Base-by-base conservation (phyloP, 2,329 filamentous ascomycete species). In the Penicillium verrucosum region DNA sequence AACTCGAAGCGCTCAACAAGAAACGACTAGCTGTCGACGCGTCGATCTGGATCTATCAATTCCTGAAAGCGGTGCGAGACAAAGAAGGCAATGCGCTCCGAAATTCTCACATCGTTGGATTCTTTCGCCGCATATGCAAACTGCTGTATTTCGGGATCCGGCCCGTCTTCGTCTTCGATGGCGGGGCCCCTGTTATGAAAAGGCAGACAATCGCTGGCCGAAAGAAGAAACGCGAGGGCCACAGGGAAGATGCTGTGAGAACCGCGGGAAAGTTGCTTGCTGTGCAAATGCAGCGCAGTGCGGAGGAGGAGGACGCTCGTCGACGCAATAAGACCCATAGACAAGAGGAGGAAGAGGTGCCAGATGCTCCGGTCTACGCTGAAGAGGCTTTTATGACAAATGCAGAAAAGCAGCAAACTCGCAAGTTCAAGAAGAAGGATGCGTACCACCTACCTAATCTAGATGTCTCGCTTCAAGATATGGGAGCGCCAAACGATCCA, bases 31-130 rank as follows among this genome's bases (percentile, higher is more conserved):
- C 94, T 45, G 91, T 99, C 64, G 94, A 99, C 77, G 94, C 95
- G 57, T 97, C 92, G 12, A 99, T 99, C 72, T 99, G 94, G 94
- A 97, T 99, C 67, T 99, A 99, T 81, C 94, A 99, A 72, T 99
- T 99, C 70, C 85, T 99, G 67, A 99, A 99, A 78, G 94, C 95
- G 10, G 94, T 99, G 11, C 92, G 94, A 67, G 94, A 99, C 77
- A 97, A 97, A 70, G 94, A 99, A 76, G 94, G 94, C 52, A 96
- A 99, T 70, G 94, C 94, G 1, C 81, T 99, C 51, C 90, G 92
- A 62, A 99, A 97, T 78, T 93, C 90, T 30, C 94, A 99, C 70
- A 85, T 99, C 36, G 90, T 99, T 42, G 94, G 95, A 38, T 99
- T 99, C 84, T 99, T 99, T 77, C 90, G 94, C 50, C 87, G 94